phyloP scores from a whole-genome alignment of 192 early-diverging fungal species.

The Umbelopsis ramanniana region DNA sequence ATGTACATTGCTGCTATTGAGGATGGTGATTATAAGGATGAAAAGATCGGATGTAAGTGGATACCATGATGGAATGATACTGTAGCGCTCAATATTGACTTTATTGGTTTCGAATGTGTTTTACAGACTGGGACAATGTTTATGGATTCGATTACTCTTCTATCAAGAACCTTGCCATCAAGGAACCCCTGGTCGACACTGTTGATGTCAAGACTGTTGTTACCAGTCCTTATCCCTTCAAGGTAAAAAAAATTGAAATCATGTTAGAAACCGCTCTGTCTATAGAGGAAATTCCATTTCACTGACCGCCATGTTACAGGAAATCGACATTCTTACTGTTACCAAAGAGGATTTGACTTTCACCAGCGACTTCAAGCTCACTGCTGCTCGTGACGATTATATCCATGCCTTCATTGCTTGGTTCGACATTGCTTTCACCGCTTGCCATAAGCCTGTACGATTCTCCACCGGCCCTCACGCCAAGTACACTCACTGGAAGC shows the following conservation, averaged over 20 bases:
- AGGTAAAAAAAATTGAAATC: slow-evolving; percentile 44
- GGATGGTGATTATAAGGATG: slow-evolving; percentile 94
- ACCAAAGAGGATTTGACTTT: slow-evolving; percentile 89
- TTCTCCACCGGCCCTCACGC: slow-evolving; percentile 84
- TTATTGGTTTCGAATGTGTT: not conserved
- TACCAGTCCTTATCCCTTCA: slow-evolving; percentile 78
- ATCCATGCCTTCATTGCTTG: slow-evolving; percentile 93
- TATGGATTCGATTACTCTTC: slow-evolving; percentile 97
- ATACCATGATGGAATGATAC: not conserved
- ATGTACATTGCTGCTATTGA: slow-evolving; percentile 92
- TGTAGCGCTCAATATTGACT: not conserved
- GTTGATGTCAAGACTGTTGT: slow-evolving; percentile 87
- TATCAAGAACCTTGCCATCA: slow-evolving; percentile 86
- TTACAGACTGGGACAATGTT: slow-evolving; percentile 90
- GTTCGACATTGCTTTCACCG: slow-evolving; percentile 96
- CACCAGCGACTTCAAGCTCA: slow-evolving; percentile 79
- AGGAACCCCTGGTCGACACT: slow-evolving; percentile 95
- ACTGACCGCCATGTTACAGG: slow-evolving; percentile 6
- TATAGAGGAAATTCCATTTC: not conserved
- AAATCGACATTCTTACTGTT: slow-evolving; percentile 82
- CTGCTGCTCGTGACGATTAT: slow-evolving; percentile 79
- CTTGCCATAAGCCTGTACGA: slow-evolving; percentile 84
- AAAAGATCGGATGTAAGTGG: slow-evolving; percentile 78
- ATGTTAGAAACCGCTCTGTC: not conserved
- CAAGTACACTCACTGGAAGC: slow-evolving; percentile 99